These are phyloP conservation scores for Plasmodiophora brassicae DNA, from an alignment of 208 protist species.

Conservation along the genomic window DNA sequence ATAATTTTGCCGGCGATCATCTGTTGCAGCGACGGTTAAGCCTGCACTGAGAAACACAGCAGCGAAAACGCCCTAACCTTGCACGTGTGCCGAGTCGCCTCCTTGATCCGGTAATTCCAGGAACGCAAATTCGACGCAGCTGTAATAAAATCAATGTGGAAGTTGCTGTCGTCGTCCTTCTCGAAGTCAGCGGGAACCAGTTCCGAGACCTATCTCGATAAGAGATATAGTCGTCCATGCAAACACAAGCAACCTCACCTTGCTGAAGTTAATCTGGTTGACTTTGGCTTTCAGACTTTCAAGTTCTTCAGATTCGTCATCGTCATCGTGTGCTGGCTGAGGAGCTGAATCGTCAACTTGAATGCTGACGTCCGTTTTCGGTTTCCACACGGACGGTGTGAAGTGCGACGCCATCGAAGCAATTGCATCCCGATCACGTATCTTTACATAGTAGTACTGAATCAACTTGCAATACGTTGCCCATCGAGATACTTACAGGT, in stretches of 20 bases:
- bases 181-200: conserved; percentile 56
- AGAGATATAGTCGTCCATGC: neutral
- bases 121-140: conserved; percentile 63
- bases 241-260: neutral
- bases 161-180: conserved; percentile 74
- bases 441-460: neutral
- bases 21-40: neutral
- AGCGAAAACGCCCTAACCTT: conserved; percentile 40
- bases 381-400: neutral
- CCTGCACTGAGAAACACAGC: neutral
- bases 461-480: neutral
- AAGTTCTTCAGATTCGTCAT: neutral
- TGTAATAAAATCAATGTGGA: conserved; percentile 63
- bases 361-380: neutral
- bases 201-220: conserved; percentile 38
- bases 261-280: neutral
- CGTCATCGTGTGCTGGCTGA: neutral
- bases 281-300: neutral
- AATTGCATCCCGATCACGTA: neutral
- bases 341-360: neutral
- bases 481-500: neutral
- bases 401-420: neutral
- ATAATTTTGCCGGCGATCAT: conserved; percentile 96
- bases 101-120: conserved; percentile 57
- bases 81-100: conserved; percentile 40